Base-by-base conservation (phyloP, 192 early-diverging fungal genomes). In the Funneliformis geosporum region DNA sequence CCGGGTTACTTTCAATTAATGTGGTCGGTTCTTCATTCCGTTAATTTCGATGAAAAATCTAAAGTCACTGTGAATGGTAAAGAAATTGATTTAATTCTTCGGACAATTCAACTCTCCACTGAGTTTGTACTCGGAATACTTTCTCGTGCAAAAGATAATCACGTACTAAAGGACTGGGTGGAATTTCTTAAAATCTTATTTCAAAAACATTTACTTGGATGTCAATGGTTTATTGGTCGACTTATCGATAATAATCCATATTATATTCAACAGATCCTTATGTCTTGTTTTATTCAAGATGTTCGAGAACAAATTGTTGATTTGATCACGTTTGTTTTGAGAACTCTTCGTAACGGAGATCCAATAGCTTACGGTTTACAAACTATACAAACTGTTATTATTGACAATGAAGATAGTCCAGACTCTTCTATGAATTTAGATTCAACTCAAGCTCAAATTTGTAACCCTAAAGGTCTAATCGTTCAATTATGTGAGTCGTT, bases 221-320 rank as follows among this genome's bases (percentile, higher is more conserved):
- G 85, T 59, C 69, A 66, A 25, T 80, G 81, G 27, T 83, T 86
- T 38, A 66, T 86, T 60, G 43, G 81, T 6, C 39, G 69, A 1
- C 38, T 86, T 33, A 72, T 79, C 0, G 69, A 79, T 27, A 75
- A 73, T 27, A 47, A 55, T 46, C 76, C 73, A 2, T 66, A 64
- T 9, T 79, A 80, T 4, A 25, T 85, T 23, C 76, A 74, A 67
- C 80, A 68, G 28, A 69, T 86, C 9, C 76, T 86, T 16, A 60
- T 85, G 44, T 46, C 64, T 10, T 86, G 85, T 43, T 83, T 82
- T 25, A 81, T 86, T 33, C 84, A 73, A 42, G 83, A 86, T 28
- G 84, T 85, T 21, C 77, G 84, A 27, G 85, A 86, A 46, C 83
- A 83, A 28, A 77, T 86, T 25, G 74, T 86, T 50, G 83, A 83